Evolutionary conservation across 805 yeast genomes (phyloP).

Genomic region (Yamadazyma scolyti): DNA sequence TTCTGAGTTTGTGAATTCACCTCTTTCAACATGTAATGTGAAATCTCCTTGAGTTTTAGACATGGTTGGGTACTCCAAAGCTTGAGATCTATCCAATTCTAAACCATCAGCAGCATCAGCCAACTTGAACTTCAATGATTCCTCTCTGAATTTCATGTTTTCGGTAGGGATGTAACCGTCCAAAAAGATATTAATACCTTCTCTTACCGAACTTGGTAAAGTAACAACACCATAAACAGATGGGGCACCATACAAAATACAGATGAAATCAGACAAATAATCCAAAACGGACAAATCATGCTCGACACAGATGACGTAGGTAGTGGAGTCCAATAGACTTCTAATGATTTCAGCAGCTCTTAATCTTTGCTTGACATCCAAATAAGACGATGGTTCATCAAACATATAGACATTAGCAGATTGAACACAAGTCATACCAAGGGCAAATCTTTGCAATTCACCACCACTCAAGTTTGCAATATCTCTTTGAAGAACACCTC

Average conservation of each 20-base stretch:
- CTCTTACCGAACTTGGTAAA: constrained; percentile 94
- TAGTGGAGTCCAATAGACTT: constrained; percentile 69
- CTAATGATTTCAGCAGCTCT: constrained; percentile 95
- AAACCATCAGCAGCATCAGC: constrained; percentile 83
- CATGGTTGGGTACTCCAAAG: constrained; percentile 78
- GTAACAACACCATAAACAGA: constrained; percentile 99
- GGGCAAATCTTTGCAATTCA: constrained; percentile 96
- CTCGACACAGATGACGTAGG: constrained; percentile 94
- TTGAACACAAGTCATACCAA: constrained; percentile 96
- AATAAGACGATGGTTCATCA: constrained; percentile 97
- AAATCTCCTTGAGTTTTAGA: constrained; percentile 94
- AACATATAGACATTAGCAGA: constrained; percentile 96
- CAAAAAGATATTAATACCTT: constrained; percentile 96
- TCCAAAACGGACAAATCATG: constrained; percentile 98
- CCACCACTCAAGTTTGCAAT: constrained; percentile 93
- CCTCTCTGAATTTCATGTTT: constrained; percentile 94
- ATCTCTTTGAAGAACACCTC: constrained; percentile 78
- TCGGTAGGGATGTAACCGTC: constrained; percentile 98
- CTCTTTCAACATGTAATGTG: constrained; percentile 74
- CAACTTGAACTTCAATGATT: constrained; percentile 88
- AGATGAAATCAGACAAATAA: constrained; percentile 92
- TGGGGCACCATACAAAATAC: constrained; percentile 97
- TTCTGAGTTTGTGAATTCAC: constrained; percentile 94
- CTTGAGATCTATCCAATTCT: constrained; percentile 72
- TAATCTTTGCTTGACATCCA: constrained; percentile 98